Conservation (phyloP, 768 basidiomycete genomes). For the Leccinum variicolor region DNA sequence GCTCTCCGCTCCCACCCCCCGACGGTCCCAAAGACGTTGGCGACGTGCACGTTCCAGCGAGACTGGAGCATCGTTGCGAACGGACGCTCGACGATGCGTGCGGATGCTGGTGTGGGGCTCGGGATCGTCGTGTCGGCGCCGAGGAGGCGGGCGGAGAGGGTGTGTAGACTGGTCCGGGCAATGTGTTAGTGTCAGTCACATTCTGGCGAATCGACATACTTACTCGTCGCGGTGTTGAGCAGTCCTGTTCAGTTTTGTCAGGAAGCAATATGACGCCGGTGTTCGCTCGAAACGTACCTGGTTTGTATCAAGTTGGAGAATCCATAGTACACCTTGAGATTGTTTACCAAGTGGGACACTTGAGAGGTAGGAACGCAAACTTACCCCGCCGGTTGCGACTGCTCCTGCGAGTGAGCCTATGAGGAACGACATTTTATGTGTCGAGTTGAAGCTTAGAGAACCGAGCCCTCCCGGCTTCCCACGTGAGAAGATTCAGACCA, state of each 20-base stretch:
- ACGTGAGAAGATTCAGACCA: too few species aligned
- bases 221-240: conserved; percentile 55
- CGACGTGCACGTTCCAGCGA: conserved; percentile 27
- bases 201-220: conserved; percentile 37
- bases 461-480: too few species aligned
- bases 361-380: conserved; percentile 2
- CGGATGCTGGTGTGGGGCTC: conserved; percentile 54
- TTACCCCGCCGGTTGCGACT: conserved; percentile 56
- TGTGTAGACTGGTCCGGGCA: conserved; percentile 34
- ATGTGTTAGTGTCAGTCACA: background rate
- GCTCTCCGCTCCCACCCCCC: conserved; percentile 45
- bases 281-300: conserved; percentile 36
- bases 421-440: conserved; percentile 46
- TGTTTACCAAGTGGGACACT: background rate
- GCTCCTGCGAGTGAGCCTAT: conserved; percentile 69
- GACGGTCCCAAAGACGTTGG: conserved; percentile 40
- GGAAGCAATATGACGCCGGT: background rate
- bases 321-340: conserved; percentile 62
- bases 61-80: conserved; percentile 48
- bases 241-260: conserved; percentile 37
- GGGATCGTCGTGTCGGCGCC: conserved; percentile 45
- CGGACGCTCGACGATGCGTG: conserved; percentile 46
- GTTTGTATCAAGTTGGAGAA: conserved; percentile 64
- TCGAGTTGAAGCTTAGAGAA: too few species aligned
- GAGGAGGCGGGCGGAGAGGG: conserved; percentile 47